Evolutionary conservation across 345 rosid species (phyloP).

Genomic region (Linum usitatissimum): DNA sequence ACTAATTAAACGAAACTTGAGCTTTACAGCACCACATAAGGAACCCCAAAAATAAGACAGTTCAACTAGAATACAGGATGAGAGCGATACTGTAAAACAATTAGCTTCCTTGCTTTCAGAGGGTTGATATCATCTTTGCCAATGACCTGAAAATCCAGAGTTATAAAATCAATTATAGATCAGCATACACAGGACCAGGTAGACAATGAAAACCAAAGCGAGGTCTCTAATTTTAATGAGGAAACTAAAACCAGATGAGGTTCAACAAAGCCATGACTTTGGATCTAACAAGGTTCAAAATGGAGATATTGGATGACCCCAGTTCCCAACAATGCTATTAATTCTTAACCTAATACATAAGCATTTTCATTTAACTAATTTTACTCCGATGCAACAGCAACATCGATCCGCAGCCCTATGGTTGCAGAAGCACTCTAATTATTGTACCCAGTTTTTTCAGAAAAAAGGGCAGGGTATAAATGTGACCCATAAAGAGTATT

Average conservation of each 20-base stretch:
- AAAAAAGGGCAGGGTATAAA: neutral
- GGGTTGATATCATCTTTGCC: conserved; percentile 41
- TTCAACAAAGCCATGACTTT: too few relatives aligned
- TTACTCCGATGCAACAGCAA: neutral
- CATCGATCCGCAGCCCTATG: neutral
- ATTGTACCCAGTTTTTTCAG: neutral
- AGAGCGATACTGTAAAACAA: conserved; percentile 43
- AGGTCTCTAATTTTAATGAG: conserved; percentile 3
- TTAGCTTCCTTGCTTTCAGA: conserved; percentile 79
- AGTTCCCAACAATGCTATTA: too few relatives aligned
- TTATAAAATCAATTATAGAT: conserved; percentile 1
- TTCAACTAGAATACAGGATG: conserved; percentile 5
- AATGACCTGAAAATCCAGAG: conserved; percentile 35
- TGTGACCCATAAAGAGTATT: neutral
- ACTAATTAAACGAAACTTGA: neutral
- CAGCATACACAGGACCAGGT: neutral
- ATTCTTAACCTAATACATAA: neutral
- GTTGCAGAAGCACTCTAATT: neutral
- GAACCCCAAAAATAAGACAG: conserved; percentile 3
- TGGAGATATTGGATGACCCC: too few relatives aligned
- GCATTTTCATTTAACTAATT: neutral
- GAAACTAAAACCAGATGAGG: neutral
- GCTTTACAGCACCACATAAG: neutral
- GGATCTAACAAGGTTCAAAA: too few relatives aligned
- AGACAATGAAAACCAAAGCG: neutral